Base-by-base conservation (phyloP, 352 stramenopile species). In the Phytophthora cactorum region DNA sequence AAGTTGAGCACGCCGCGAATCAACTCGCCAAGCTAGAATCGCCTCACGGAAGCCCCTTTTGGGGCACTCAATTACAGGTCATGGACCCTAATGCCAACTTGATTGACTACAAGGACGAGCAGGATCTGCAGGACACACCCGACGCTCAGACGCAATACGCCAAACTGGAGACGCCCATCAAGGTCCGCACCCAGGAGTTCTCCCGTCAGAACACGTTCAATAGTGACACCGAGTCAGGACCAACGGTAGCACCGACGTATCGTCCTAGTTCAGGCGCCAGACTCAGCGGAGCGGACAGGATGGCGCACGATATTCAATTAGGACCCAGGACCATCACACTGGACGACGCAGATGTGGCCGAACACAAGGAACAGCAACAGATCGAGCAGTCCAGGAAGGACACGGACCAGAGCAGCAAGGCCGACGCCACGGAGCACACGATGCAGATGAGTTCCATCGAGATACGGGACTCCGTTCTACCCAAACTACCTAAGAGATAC, bases 141-240 rank as follows among this genome's bases (percentile, higher is more conserved):
- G 43, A 63, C 34, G 8, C 34, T 2, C 32, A 68, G 36, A 67
- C 74, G 28, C 63, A 51, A 45, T 87, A 87, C 65, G 36, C 55
- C 4, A 70, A 77, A 49, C 47, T 88, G 4, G 61, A 75, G 66
- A 85, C 79, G 51, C 79, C 79, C 36, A 51, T 75, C 8, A 75
- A 81, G 46, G 41, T 70, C 22, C 67, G 36, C 7, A 41, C 54
- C 36, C 52, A 56, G 49, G 64, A 81, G 6, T 47, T 69, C 1
- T 56, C 57, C 1, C 52, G 64, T 27, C 72, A 81, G 52, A 54
- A 77, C 51, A 88, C 79, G 50, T 88, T 82, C 59, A 72, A 75
- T 44, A 78, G 68, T 41, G 74, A 78, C 45, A 56, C 50, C 9
- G 63, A 70, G 45, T 70, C 64, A 4, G 52, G 63, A 22, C 29